phyloP scores from a whole-genome alignment of 768 basidiomycete genomes.

The Suillus subluteus region DNA sequence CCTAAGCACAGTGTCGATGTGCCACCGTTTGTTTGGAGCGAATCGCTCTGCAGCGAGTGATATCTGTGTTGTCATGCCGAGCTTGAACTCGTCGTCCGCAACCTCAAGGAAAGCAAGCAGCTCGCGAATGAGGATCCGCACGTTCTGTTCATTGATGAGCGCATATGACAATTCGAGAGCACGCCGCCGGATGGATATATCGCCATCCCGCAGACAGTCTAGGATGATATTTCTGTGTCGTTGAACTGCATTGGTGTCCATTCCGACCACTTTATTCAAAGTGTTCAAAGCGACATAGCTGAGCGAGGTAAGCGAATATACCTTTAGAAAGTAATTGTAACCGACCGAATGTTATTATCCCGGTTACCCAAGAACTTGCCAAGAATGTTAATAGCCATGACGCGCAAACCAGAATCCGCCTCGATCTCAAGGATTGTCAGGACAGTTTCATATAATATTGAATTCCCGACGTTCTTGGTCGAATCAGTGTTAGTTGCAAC shows the following conservation, averaged over 20 bases:
- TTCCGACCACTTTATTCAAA: constrained; percentile 95
- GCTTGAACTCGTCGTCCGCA: constrained; percentile 98
- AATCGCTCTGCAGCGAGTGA: constrained; percentile 94
- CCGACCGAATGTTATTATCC: constrained; percentile 97
- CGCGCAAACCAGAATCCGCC: constrained; percentile 91
- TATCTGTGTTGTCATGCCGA: constrained; percentile 97
- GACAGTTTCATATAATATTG: constrained; percentile 97
- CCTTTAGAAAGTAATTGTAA: constrained; percentile 12
- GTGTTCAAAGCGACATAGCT: constrained; percentile 99
- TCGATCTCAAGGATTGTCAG: constrained; percentile 96
- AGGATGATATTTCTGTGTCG: constrained; percentile 97
- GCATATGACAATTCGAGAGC: constrained; percentile 97
- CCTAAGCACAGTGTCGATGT: constrained; percentile 95
- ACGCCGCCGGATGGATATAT: constrained; percentile 96
- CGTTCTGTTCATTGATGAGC: constrained; percentile 92
- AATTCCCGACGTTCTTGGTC: constrained; percentile 97
- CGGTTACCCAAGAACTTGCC: constrained; percentile 97
- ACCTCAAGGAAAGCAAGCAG: constrained; percentile 96
- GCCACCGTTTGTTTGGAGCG: constrained; percentile 98
- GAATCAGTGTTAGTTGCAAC: constrained; percentile 99
- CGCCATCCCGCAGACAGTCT: constrained; percentile 98
- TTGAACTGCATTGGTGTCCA: constrained; percentile 98
- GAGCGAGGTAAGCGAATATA: constrained; percentile 14
- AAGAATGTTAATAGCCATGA: constrained; percentile 99
- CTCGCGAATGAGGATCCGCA: constrained; percentile 90